phyloP scores from a whole-genome alignment of 2,329 filamentous ascomycete species.

The Pyricularia grisea region DNA sequence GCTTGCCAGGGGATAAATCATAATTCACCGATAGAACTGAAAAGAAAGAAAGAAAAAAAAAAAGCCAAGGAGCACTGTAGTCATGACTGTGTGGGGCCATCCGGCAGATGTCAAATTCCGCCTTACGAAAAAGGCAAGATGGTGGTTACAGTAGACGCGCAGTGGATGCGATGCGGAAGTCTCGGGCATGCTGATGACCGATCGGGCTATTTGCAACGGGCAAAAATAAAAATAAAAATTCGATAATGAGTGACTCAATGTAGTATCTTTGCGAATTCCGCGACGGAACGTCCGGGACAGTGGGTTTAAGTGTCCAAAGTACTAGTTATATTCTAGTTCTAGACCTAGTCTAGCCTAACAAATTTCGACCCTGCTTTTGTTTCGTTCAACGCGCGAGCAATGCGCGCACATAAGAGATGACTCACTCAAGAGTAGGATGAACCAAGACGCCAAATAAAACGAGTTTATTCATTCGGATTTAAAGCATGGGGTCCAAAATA shows the following conservation, averaged over 20 bases:
- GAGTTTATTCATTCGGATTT: background rate
- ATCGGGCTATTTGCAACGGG: background rate
- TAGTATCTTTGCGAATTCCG: background rate
- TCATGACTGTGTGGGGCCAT: background rate
- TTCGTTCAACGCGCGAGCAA: background rate
- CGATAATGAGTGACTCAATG: background rate
- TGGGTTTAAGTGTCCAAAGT: no score
- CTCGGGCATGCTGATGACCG: background rate
- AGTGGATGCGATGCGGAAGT: background rate
- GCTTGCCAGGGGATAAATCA: background rate
- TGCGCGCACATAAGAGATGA: background rate
- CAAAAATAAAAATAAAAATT: background rate
- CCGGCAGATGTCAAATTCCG: background rate
- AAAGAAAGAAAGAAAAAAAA: background rate
- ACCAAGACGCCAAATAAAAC: background rate
- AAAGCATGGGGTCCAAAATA: background rate
- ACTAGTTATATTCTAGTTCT: no score
- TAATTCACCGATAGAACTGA: background rate
- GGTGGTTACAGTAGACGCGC: background rate
- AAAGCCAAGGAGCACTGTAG: background rate
- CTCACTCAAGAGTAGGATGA: background rate
- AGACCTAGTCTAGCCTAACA: background rate
- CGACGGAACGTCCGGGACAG: background rate
- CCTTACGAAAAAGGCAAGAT: no score
- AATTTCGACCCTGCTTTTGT: background rate